phyloP scores from a whole-genome alignment of 352 stramenopile species.

The Phytopythium ostracodes region DNA sequence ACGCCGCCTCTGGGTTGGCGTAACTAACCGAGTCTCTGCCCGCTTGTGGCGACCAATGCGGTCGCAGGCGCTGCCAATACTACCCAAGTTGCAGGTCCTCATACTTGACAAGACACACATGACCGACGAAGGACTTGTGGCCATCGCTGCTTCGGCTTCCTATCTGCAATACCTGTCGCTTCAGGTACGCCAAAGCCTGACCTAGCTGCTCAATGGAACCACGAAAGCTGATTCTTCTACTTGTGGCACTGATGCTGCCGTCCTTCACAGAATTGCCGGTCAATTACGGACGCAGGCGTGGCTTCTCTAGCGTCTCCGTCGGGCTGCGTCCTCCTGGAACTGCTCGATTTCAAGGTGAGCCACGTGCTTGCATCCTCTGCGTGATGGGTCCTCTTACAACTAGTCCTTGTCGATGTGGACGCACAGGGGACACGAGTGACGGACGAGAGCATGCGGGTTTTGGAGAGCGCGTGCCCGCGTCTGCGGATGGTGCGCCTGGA shows the following conservation, averaged over 20 bases:
- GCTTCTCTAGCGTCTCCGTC: conserved; percentile 23
- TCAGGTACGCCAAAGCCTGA: conserved; percentile 23
- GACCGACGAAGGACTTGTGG: conserved; percentile 34
- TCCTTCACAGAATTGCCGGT: conserved; percentile 41
- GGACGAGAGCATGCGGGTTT: conserved; percentile 30
- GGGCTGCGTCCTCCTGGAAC: conserved; percentile 31
- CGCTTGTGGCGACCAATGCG: background rate
- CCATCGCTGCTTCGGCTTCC: conserved; percentile 26
- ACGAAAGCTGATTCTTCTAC: background rate
- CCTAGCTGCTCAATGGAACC: background rate
- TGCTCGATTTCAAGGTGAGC: conserved; percentile 63
- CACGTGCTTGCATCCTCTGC: too few relatives aligned
- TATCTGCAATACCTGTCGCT: conserved; percentile 62
- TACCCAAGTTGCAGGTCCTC: conserved; percentile 46
- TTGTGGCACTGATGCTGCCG: background rate
- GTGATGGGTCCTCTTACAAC: too few relatives aligned
- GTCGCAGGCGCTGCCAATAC: conserved; percentile 4
- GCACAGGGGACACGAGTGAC: conserved; percentile 47
- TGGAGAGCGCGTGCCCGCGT: conserved; percentile 32
- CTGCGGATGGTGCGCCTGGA: conserved; percentile 62
- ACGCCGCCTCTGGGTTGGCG: too few relatives aligned
- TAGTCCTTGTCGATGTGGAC: background rate
- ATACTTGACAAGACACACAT: conserved; percentile 61
- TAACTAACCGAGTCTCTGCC: background rate
- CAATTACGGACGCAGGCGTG: conserved; percentile 42